These are phyloP conservation scores for Silene uniflora DNA, from an alignment of 148 eudicot genomes.

Conservation along the genomic window DNA sequence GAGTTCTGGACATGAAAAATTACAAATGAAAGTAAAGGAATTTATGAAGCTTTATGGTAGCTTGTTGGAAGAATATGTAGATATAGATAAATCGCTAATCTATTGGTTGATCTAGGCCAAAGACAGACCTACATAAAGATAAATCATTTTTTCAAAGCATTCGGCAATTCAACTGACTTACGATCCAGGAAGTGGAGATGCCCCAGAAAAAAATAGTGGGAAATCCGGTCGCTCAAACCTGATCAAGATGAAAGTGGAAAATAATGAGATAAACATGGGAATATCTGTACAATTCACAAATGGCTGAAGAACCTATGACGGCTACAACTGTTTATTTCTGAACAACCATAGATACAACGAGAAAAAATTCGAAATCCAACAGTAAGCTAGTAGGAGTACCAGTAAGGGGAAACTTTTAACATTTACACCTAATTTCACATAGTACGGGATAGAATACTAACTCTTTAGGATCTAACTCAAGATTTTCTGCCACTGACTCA, in stretches of 20 bases:
- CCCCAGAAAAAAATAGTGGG: conserved; percentile 73
- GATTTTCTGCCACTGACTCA: conserved; percentile 68
- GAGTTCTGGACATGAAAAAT: conserved; percentile 6
- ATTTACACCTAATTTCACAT: conserved; percentile 9
- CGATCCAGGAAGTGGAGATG: conserved; percentile 69
- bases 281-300: background rate
- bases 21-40: background rate
- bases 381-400: background rate
- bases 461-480: conserved; percentile 87
- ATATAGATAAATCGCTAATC: background rate
- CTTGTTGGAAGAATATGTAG: background rate
- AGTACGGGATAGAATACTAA: conserved; percentile 35
- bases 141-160: background rate
- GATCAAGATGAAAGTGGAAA: conserved; percentile 23
- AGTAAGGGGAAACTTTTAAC: background rate
- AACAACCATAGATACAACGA: background rate
- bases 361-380: background rate
- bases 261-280: background rate
- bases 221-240: conserved; percentile 90
- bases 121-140: background rate
- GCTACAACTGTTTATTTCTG: too few relatives aligned
- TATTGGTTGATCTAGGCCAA: background rate
- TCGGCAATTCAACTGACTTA: conserved; percentile 35
- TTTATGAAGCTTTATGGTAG: background rate
- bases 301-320: background rate